Evolutionary conservation across 1,284 basidiomycete species (phyloP).

Genomic region (Lignosus rhinocerotis): DNA sequence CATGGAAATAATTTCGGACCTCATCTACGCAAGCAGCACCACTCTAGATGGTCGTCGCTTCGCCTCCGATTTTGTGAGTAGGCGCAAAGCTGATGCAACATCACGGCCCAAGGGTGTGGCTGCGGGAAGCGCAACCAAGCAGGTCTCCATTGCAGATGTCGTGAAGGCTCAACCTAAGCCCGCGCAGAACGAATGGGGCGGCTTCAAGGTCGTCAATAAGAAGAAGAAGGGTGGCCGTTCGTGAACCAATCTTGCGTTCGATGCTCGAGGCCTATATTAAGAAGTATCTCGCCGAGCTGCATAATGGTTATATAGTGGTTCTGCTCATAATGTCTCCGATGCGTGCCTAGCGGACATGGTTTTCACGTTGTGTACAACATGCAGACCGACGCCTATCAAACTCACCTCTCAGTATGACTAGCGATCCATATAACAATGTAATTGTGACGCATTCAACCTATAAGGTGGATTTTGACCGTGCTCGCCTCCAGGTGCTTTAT

Average conservation of each 20-base stretch:
- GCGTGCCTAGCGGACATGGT: not conserved
- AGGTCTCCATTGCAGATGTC: constrained; percentile 80
- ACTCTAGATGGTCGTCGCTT: constrained; percentile 95
- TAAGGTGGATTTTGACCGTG: no score
- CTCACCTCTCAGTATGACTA: constrained; percentile 13
- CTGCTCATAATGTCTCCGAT: constrained; percentile 16
- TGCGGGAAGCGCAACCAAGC: constrained; percentile 47
- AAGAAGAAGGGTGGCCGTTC: constrained; percentile 80
- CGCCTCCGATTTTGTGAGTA: constrained; percentile 86
- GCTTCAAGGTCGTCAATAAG: constrained; percentile 91
- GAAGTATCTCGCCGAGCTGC: constrained; percentile 10
- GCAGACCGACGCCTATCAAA: constrained; percentile 7
- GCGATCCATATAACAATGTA: constrained; percentile 8
- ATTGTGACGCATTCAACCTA: not conserved
- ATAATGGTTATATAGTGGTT: constrained; percentile 21
- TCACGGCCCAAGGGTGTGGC: constrained; percentile 46
- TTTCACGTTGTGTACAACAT: constrained; percentile 18
- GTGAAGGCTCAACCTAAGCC: constrained; percentile 87
- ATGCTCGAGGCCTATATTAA: not conserved
- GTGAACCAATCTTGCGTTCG: constrained; percentile 22
- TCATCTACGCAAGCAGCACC: constrained; percentile 91
- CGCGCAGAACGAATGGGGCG: constrained; percentile 71
- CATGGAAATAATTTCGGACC: constrained; percentile 87
- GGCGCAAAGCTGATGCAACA: constrained; percentile 78
- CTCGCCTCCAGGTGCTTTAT: no score